These are phyloP conservation scores for Sphagnum tenellum DNA, from an alignment of 225 moss, liverwort and hornwort genomes.

Conservation along the genomic window DNA sequence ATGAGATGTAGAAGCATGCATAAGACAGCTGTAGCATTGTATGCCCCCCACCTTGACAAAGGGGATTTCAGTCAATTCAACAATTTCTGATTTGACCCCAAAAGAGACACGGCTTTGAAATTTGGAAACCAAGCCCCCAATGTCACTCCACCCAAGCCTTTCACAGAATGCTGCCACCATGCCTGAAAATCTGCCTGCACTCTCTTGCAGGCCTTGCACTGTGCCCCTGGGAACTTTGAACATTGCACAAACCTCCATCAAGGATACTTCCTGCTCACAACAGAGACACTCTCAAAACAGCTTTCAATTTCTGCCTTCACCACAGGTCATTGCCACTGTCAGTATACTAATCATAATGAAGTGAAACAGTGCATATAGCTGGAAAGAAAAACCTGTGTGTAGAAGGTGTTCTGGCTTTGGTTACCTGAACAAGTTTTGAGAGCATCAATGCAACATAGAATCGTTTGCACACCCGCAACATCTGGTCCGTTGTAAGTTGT, in stretches of 20 bases:
- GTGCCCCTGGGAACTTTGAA: slow-evolving; percentile 94
- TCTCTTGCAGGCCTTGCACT: slow-evolving; percentile 90
- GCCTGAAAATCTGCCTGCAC: slow-evolving; percentile 91
- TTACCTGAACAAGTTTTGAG: slow-evolving; percentile 89
- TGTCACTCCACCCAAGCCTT: slow-evolving; percentile 89
- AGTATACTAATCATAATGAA: too few species aligned
- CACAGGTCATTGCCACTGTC: too few species aligned
- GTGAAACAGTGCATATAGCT: too few species aligned
- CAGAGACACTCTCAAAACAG: neutral
- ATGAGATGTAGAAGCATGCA: neutral
- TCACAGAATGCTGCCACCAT: slow-evolving; percentile 96
- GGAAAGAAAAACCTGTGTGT: too few species aligned
- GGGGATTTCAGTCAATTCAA: slow-evolving; percentile 90
- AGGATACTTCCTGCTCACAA: slow-evolving; percentile 62
- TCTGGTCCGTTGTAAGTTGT: slow-evolving; percentile 53
- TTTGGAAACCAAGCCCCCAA: slow-evolving; percentile 87
- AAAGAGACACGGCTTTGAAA: slow-evolving; percentile 93
- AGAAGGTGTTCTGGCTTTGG: neutral
- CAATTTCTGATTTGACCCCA: slow-evolving; percentile 95
- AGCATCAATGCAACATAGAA: slow-evolving; percentile 94
- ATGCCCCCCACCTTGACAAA: slow-evolving; percentile 73
- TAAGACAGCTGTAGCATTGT: neutral
- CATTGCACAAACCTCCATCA: slow-evolving; percentile 76
- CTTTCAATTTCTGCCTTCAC: neutral
- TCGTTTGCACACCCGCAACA: slow-evolving; percentile 75